Conservation (phyloP, 176 grass and related monocot species). For the Echinochloa phyllopogon region DNA sequence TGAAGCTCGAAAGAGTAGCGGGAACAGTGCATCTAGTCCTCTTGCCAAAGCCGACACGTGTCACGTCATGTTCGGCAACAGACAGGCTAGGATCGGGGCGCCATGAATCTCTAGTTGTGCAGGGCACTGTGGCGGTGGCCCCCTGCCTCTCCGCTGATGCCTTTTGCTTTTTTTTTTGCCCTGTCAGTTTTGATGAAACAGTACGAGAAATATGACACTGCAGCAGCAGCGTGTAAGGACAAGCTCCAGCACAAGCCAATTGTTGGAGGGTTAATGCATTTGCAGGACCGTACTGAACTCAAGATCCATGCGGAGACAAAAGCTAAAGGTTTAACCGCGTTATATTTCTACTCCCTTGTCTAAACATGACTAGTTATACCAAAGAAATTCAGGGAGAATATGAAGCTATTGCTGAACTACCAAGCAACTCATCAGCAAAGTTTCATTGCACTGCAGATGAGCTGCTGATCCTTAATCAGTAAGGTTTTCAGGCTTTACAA, state of each 20-base stretch:
- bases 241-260: not conserved
- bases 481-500: too few relatives aligned
- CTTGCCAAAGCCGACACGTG: conserved; percentile 38
- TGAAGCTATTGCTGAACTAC: not conserved
- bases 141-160: conserved; percentile 17
- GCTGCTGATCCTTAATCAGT: too few relatives aligned
- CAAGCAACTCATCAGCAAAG: not conserved
- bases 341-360: too few relatives aligned
- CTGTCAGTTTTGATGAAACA: conserved; percentile 43
- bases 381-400: not conserved
- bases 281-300: too few relatives aligned
- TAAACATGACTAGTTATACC: too few relatives aligned
- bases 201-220: conserved; percentile 19
- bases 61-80: conserved; percentile 11
- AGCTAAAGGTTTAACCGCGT: too few relatives aligned
- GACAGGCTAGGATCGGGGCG: conserved; percentile 20
- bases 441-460: not conserved
- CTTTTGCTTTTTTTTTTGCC: not conserved
- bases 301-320: not conserved
- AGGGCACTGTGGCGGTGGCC: not conserved
- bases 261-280: not conserved
- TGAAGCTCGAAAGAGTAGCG: not conserved
- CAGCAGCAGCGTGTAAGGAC: not conserved
- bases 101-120: conserved; percentile 1
- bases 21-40: not conserved